Percentiles rank a stretch among this genome's conserved stretches.
Evolutionary conservation across 805 yeast species (phyloP).

Genomic region (Kodamaea jinghongensis): DNA sequence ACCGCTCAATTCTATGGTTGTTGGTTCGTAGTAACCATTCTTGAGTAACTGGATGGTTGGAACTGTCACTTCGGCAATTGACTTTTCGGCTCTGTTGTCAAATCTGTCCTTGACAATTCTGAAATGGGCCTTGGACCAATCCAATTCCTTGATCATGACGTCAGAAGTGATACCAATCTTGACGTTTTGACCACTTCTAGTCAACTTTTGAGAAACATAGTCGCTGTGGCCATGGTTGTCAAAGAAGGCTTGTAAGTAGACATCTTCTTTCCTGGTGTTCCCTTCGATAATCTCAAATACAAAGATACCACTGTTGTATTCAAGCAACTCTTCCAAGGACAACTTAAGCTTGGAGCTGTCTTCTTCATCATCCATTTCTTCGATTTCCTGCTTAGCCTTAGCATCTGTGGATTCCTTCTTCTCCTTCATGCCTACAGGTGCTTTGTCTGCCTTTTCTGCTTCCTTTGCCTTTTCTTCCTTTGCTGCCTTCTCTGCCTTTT

Average conservation of each 20-base stretch:
- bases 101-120: conserved; percentile 57
- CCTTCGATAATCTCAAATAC: conserved; percentile 66
- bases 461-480: conserved; percentile 35
- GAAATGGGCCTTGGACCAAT: conserved; percentile 64
- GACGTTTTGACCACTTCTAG: conserved; percentile 29
- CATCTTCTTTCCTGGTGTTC: conserved; percentile 49
- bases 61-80: conserved; percentile 59
- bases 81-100: conserved; percentile 53
- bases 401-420: conserved; percentile 17
- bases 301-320: conserved; percentile 72
- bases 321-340: conserved; percentile 54
- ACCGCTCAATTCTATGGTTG: conserved; percentile 47
- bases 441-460: conserved; percentile 26
- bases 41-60: conserved; percentile 66
- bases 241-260: conserved; percentile 70
- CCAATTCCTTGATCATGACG: conserved; percentile 71
- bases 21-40: conserved; percentile 62
- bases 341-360: conserved; percentile 41
- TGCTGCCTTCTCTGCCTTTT: conserved; percentile 22
- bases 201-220: conserved; percentile 54
- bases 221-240: conserved; percentile 72
- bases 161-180: conserved; percentile 58
- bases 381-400: conserved; percentile 32
- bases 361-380: conserved; percentile 29
- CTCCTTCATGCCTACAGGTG: conserved; percentile 27